phyloP scores from a whole-genome alignment of 1,139 yeast genomes.

The Zygotorulaspora mrakii region DNA sequence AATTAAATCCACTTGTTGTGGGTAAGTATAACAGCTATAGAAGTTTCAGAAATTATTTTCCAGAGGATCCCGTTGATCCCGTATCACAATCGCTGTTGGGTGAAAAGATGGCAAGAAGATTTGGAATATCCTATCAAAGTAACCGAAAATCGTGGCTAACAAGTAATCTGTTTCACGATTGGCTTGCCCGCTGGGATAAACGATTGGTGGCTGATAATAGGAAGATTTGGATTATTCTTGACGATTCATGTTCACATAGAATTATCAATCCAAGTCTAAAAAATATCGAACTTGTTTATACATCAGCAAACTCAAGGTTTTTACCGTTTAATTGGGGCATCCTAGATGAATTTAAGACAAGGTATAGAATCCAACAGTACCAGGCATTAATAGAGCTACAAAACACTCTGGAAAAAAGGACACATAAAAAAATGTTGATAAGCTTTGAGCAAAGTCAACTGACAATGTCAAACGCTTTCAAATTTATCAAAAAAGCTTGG shows the following conservation, averaged over 20 bases:
- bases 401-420: slow-evolving; percentile 32
- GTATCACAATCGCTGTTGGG: slow-evolving; percentile 30
- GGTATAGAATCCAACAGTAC: slow-evolving; percentile 59
- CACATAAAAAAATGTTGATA: slow-evolving; percentile 23
- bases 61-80: slow-evolving; percentile 30
- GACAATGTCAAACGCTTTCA: slow-evolving; percentile 54
- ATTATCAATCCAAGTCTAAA: slow-evolving; percentile 54
- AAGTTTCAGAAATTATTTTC: slow-evolving; percentile 47
- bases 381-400: slow-evolving; percentile 44
- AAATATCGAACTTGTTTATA: slow-evolving; percentile 47
- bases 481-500: slow-evolving; percentile 58
- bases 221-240: slow-evolving; percentile 53
- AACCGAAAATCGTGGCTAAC: slow-evolving; percentile 65
- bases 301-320: slow-evolving; percentile 42
- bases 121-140: slow-evolving; percentile 54
- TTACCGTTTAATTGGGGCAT: slow-evolving; percentile 66
- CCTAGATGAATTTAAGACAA: slow-evolving; percentile 56
- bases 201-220: slow-evolving; percentile 45
- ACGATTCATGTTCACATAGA: slow-evolving; percentile 62
- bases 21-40: slow-evolving; percentile 54
- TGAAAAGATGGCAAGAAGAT: slow-evolving; percentile 48
- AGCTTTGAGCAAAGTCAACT: slow-evolving; percentile 42
- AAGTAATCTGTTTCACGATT: slow-evolving; percentile 60
- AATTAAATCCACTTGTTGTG: slow-evolving; percentile 55
- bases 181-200: slow-evolving; percentile 57